Percentiles rank a stretch among this genome's conserved stretches.
phyloP scores from a whole-genome alignment of 208 protist genomes.

The Leishmania mexicana region DNA sequence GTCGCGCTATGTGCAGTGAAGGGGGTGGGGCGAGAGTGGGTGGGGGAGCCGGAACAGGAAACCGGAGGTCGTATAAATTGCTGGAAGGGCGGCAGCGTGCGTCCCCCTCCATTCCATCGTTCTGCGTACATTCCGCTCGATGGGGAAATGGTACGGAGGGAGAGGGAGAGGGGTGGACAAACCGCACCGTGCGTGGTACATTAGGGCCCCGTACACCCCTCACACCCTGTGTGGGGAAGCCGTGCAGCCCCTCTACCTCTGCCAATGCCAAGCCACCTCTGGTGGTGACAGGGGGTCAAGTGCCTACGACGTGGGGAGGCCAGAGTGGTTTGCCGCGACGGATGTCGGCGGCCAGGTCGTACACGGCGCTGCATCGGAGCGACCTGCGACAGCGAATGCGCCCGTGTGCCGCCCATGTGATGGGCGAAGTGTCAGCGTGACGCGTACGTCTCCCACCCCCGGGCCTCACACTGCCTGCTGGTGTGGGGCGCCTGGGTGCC shows the following conservation, averaged over 20 bases:
- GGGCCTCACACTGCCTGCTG: neutral
- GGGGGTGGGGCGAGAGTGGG: neutral
- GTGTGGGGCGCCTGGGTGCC: neutral
- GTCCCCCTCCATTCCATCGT: neutral
- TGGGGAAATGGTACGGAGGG: neutral
- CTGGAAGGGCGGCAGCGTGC: neutral
- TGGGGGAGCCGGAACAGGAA: neutral
- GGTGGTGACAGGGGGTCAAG: neutral
- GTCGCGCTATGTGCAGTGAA: neutral
- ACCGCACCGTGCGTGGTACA: neutral
- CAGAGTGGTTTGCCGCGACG: too few relatives aligned
- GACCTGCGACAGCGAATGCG: neutral
- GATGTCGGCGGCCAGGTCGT: neutral
- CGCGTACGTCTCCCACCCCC: neutral
- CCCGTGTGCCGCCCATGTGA: neutral
- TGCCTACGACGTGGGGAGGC: neutral
- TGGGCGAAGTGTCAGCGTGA: neutral
- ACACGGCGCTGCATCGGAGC: neutral
- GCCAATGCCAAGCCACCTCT: neutral
- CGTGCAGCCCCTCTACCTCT: neutral
- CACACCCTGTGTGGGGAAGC: neutral
- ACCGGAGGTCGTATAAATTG: neutral
- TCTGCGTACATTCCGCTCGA: neutral
- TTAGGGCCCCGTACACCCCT: neutral
- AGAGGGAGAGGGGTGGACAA: too few relatives aligned